Percentiles rank a stretch among this genome's conserved stretches.
Evolutionary conservation across 495 filamentous ascomycete species (phyloP).

Genomic region (Hypoxylon fuscum): DNA sequence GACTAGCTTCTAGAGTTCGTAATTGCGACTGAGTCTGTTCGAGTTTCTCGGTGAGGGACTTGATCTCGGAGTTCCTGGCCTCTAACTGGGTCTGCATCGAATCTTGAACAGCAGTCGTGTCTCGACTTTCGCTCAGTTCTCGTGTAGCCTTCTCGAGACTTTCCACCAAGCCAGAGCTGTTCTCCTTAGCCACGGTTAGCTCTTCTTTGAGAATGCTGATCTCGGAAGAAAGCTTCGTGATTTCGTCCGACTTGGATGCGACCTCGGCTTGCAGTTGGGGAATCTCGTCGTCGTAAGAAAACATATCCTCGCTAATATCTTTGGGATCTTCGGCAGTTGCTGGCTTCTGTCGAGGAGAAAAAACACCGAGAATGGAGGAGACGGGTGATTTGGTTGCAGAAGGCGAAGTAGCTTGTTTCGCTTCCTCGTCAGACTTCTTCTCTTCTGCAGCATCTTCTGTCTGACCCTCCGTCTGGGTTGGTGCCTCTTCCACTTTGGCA

Average conservation of each 20-base stretch:
- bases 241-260: constrained; percentile 55
- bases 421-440: constrained; percentile 18
- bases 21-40: constrained; percentile 59
- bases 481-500: constrained; percentile 30
- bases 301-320: constrained; percentile 77
- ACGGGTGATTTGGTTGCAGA: constrained; percentile 50
- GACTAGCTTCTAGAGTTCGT: constrained; percentile 62
- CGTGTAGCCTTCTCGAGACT: constrained; percentile 67
- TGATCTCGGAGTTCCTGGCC: constrained; percentile 55
- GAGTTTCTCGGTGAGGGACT: constrained; percentile 60
- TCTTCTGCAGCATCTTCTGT: constrained; percentile 7
- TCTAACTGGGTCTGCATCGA: constrained; percentile 59
- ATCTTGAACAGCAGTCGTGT: constrained; percentile 64
- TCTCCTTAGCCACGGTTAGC: constrained; percentile 65
- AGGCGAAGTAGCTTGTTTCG: constrained; percentile 24
- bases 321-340: constrained; percentile 47
- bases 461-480: constrained; percentile 12
- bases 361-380: constrained; percentile 51
- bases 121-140: constrained; percentile 66
- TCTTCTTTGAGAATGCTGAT: constrained; percentile 50
- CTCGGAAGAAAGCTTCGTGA: constrained; percentile 49
- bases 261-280: constrained; percentile 70
- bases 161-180: constrained; percentile 69
- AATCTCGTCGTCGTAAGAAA: constrained; percentile 82
- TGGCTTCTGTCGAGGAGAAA: constrained; percentile 58